Conservation (phyloP, 306 rosid species). For the Notholithocarpus densiflorus region DNA sequence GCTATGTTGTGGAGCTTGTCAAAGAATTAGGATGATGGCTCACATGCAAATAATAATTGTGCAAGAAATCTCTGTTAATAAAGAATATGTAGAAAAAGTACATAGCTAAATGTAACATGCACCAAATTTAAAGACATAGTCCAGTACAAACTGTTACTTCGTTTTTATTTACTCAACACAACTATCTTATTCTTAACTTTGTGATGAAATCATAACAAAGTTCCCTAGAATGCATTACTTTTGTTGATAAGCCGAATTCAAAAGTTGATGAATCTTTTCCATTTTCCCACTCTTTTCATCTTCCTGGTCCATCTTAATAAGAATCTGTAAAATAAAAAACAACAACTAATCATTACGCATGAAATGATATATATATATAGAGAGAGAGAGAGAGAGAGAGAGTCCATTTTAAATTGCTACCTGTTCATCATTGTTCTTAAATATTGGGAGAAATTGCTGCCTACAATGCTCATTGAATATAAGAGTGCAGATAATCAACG, state of each 20-base stretch:
- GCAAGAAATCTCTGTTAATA: too few species aligned
- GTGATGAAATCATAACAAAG: too few species aligned
- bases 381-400: not conserved
- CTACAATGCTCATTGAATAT: conserved; percentile 74
- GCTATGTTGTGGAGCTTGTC: too few species aligned
- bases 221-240: too few species aligned
- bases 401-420: conserved; percentile 34
- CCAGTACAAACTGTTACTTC: too few species aligned
- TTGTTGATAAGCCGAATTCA: conserved; percentile 47
- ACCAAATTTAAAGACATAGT: too few species aligned
- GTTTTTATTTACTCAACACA: too few species aligned
- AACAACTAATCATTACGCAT: conserved; percentile 6
- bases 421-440: conserved; percentile 58
- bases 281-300: conserved; percentile 55
- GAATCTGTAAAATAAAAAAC: conserved; percentile 34
- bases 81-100: too few species aligned
- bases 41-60: too few species aligned
- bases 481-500: conserved; percentile 59
- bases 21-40: too few species aligned
- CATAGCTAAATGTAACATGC: too few species aligned
- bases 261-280: conserved; percentile 50
- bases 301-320: conserved; percentile 76
- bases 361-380: not conserved
- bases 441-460: conserved; percentile 71
- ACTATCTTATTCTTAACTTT: too few species aligned